Conservation (phyloP, 2,329 filamentous ascomycete genomes). For the Colletotrichum godetiae region DNA sequence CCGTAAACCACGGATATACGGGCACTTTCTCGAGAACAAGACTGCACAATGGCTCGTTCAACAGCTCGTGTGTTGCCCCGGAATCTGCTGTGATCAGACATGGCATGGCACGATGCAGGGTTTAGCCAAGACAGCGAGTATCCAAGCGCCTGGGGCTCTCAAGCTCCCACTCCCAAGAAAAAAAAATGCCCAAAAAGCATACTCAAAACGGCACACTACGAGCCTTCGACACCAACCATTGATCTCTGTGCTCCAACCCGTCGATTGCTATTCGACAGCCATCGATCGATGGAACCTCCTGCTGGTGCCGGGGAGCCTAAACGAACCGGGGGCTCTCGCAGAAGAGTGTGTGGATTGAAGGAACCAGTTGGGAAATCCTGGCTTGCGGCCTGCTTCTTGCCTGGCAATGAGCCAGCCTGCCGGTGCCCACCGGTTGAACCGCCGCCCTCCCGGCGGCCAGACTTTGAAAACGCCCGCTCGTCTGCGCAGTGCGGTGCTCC, state of each 20-base stretch:
- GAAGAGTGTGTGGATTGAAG: neutral
- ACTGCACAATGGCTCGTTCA: neutral
- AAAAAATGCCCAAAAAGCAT: neutral
- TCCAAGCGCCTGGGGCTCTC: neutral
- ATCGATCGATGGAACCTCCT: neutral
- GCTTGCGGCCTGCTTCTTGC: neutral
- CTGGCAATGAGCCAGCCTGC: constrained; percentile 33
- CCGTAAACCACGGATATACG: neutral
- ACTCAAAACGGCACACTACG: neutral
- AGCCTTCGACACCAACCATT: neutral
- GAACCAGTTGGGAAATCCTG: constrained; percentile 20
- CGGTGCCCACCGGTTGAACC: constrained; percentile 27
- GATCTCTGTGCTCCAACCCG: neutral
- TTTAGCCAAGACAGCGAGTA: constrained; percentile 6
- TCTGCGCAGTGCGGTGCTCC: constrained; percentile 33
- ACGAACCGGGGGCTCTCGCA: neutral
- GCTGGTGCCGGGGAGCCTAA: neutral
- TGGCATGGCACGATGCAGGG: constrained; percentile 5
- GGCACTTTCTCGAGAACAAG: neutral
- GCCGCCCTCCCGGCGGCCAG: constrained; percentile 22
- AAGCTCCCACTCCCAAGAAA: no score
- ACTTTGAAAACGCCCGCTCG: constrained; percentile 36
- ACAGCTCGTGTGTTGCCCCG: neutral
- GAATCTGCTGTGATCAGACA: neutral
- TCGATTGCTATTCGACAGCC: neutral